These are phyloP conservation scores for Nakazawaea wyomingensis DNA, from an alignment of 805 yeast species.

Conservation along the genomic window DNA sequence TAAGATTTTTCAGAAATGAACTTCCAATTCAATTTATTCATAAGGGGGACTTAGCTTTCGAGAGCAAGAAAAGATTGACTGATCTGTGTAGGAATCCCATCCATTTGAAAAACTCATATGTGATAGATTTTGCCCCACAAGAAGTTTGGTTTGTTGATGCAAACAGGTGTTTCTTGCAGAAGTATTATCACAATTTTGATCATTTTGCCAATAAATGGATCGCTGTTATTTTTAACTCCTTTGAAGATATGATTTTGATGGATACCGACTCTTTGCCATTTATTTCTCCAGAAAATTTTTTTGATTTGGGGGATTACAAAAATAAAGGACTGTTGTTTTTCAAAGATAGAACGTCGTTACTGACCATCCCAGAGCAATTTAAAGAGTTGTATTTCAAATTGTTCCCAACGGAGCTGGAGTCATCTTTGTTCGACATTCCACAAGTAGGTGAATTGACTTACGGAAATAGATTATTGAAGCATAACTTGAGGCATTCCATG, in stretches of 20 bases:
- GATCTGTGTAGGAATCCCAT: constrained; percentile 28
- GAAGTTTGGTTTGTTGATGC: constrained; percentile 30
- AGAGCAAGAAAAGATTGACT: constrained; percentile 29
- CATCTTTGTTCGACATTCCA: constrained; percentile 26
- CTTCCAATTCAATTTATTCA: constrained; percentile 46
- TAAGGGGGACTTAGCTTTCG: constrained; percentile 33
- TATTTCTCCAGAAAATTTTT: constrained; percentile 31
- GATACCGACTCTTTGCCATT: constrained; percentile 49
- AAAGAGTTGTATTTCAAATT: constrained; percentile 34
- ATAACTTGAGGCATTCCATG: constrained; percentile 38
- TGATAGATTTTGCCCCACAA: constrained; percentile 21
- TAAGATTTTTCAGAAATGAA: constrained; percentile 44
- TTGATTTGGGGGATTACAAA: constrained; percentile 31
- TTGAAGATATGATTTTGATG: constrained; percentile 48
- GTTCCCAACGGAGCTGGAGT: constrained; percentile 12
- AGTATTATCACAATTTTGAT: constrained; percentile 22
- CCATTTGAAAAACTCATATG: constrained; percentile 15
- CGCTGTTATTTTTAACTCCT: constrained; percentile 54
- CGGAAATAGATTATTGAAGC: constrained; percentile 33
- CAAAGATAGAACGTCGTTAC: constrained; percentile 38
- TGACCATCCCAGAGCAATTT: constrained; percentile 37
- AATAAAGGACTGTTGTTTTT: constrained; percentile 39
- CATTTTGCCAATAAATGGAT: constrained; percentile 42
- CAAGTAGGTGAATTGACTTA: constrained; percentile 24
- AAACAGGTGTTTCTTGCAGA: constrained; percentile 22